phyloP scores from a whole-genome alignment of 2,329 filamentous ascomycete genomes.

The Sporothrix inflata region DNA sequence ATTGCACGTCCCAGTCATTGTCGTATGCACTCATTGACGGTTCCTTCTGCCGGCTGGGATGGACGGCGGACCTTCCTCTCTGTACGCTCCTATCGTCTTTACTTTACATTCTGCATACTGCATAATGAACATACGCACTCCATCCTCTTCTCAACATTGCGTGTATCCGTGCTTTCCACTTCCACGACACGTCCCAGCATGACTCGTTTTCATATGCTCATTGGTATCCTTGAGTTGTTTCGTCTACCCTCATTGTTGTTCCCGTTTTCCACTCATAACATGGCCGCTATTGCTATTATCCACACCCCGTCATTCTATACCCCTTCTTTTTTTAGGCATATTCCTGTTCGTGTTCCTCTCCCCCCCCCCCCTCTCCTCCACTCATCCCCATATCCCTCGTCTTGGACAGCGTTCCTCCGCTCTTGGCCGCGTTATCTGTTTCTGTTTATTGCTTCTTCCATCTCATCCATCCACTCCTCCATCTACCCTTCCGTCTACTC shows the following conservation, averaged over 20 bases:
- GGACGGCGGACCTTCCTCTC: no score
- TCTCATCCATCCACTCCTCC: not conserved
- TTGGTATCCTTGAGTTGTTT: not conserved
- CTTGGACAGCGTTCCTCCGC: not conserved
- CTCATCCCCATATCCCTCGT: not conserved
- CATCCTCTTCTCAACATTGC: not conserved
- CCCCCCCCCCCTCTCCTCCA: no score
- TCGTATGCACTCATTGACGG: not conserved
- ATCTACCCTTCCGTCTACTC: not conserved
- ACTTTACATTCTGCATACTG: not conserved
- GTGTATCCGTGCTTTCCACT: not conserved
- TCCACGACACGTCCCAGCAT: not conserved
- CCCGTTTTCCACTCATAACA: not conserved
- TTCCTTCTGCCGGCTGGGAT: not conserved
- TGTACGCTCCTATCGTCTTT: not conserved
- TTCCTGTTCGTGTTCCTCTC: not conserved
- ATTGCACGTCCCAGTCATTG: not conserved
- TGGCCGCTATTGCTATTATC: not conserved
- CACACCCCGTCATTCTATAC: not conserved
- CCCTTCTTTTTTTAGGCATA: slow-evolving; percentile 14
- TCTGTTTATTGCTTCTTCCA: not conserved
- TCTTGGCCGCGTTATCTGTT: not conserved
- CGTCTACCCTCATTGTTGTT: no score
- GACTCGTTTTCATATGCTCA: no score
- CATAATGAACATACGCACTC: not conserved